Evolutionary conservation across 164 flowering plant genomes (phyloP).

Genomic region (Macadamia tetraphylla): DNA sequence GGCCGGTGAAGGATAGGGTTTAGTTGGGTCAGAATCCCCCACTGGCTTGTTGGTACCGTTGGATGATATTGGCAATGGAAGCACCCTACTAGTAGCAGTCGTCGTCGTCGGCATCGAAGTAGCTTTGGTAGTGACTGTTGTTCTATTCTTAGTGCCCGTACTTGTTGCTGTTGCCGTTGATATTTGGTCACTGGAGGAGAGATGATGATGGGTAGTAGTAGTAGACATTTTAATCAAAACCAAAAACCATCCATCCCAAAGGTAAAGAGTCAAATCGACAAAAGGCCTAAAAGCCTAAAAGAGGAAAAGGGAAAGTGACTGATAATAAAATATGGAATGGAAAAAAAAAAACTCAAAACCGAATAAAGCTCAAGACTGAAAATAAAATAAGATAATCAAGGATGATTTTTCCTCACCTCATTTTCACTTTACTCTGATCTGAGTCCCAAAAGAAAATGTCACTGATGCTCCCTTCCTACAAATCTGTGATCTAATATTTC

Average conservation of each 20-base stretch:
- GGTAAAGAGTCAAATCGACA: not conserved
- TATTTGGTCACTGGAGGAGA: not conserved
- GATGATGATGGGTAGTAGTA: not conserved
- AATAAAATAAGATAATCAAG: no score
- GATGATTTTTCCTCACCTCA: no score
- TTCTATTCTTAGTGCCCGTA: not conserved
- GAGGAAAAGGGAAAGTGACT: no score
- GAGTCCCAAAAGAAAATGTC: no score
- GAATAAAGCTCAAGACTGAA: no score
- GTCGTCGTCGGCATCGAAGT: not conserved
- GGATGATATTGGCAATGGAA: not conserved
- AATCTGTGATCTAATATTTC: no score
- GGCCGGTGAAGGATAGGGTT: conserved; percentile 31
- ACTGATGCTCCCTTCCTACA: no score
- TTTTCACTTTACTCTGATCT: no score
- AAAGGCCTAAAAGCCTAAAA: no score
- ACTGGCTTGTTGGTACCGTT: not conserved
- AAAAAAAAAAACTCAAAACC: no score
- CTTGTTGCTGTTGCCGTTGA: not conserved
- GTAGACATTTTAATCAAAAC: conserved; percentile 14
- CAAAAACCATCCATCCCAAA: not conserved
- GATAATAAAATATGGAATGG: no score
- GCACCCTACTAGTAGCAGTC: not conserved
- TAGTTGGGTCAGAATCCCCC: not conserved
- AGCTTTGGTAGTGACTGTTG: not conserved